These are phyloP conservation scores for Talaromyces nanjingensis DNA, from an alignment of 495 filamentous ascomycete species.

Conservation along the genomic window DNA sequence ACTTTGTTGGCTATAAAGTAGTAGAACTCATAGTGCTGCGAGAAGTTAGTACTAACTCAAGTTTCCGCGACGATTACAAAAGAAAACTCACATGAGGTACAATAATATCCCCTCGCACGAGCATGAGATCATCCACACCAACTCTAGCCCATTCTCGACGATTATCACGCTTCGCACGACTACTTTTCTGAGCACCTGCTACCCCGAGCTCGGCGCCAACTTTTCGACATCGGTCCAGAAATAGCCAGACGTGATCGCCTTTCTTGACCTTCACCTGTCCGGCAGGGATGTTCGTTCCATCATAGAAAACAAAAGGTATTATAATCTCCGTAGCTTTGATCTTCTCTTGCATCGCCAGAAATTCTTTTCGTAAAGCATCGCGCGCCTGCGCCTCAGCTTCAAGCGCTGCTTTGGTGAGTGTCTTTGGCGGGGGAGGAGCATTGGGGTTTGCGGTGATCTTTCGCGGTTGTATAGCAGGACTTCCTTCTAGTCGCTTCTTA, in stretches of 20 bases:
- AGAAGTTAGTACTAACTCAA: slow-evolving; percentile 14
- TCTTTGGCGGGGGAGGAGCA: slow-evolving; percentile 63
- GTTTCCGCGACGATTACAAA: not conserved
- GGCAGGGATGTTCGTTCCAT: slow-evolving; percentile 90
- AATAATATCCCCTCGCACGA: slow-evolving; percentile 87
- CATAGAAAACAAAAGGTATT: slow-evolving; percentile 96
- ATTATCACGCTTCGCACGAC: slow-evolving; percentile 52
- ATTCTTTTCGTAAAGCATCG: slow-evolving; percentile 79
- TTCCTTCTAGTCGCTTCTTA: slow-evolving; percentile 33
- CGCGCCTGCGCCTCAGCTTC: slow-evolving; percentile 73
- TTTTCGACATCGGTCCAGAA: slow-evolving; percentile 83
- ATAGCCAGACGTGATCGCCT: slow-evolving; percentile 84
- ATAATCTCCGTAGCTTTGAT: slow-evolving; percentile 85
- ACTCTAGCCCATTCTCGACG: slow-evolving; percentile 86
- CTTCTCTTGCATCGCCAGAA: slow-evolving; percentile 71
- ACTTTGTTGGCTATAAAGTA: slow-evolving; percentile 92
- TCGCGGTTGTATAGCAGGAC: slow-evolving; percentile 28
- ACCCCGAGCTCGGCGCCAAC: slow-evolving; percentile 79
- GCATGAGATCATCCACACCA: slow-evolving; percentile 92
- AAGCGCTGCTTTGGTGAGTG: slow-evolving; percentile 78
- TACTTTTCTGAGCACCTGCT: slow-evolving; percentile 45
- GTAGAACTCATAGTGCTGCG: slow-evolving; percentile 91
- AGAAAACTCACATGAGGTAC: slow-evolving; percentile 75
- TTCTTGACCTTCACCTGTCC: slow-evolving; percentile 82
- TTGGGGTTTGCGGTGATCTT: slow-evolving; percentile 62